A percentile compares a stretch with the other conserved stretches of the same genome.
phyloP scores from a whole-genome alignment of 768 basidiomycete genomes.

The Exidia glandulosa region DNA sequence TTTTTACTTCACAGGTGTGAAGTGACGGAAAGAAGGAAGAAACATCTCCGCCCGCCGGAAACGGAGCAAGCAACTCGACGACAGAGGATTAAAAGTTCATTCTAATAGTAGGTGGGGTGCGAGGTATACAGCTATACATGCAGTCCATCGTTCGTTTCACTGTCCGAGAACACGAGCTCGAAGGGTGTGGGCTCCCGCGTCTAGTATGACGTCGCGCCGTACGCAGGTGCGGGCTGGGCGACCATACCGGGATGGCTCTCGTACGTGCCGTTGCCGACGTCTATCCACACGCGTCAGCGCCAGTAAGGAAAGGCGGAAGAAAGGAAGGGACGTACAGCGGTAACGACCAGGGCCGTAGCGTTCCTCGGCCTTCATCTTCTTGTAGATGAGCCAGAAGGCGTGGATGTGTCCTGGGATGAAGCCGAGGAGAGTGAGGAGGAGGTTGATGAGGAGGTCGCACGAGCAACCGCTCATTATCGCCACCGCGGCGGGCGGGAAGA shows the following conservation, averaged over 20 bases:
- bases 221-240: background rate
- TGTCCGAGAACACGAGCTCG: no score
- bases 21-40: no score
- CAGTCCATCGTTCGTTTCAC: no score
- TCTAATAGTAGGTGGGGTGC: no score
- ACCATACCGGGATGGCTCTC: constrained; percentile 13
- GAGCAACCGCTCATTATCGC: constrained; percentile 71
- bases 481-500: constrained; percentile 75
- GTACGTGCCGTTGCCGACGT: constrained; percentile 29
- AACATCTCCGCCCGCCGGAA: no score
- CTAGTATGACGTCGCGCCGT: background rate
- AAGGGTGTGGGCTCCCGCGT: no score
- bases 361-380: constrained; percentile 81
- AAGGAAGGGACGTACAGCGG: constrained; percentile 42
- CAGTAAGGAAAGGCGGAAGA: no score
- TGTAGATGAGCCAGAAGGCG: constrained; percentile 85
- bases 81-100: no score
- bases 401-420: constrained; percentile 24
- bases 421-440: constrained; percentile 47
- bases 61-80: no score
- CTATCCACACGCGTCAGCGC: constrained; percentile 11
- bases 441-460: constrained; percentile 80
- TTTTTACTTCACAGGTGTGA: no score
- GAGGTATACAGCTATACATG: no score
- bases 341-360: constrained; percentile 71